Percentiles rank a stretch among this genome's conserved stretches.
Evolutionary conservation across 768 basidiomycete species (phyloP).

Genomic region (Coprinopsis marcescibilis): DNA sequence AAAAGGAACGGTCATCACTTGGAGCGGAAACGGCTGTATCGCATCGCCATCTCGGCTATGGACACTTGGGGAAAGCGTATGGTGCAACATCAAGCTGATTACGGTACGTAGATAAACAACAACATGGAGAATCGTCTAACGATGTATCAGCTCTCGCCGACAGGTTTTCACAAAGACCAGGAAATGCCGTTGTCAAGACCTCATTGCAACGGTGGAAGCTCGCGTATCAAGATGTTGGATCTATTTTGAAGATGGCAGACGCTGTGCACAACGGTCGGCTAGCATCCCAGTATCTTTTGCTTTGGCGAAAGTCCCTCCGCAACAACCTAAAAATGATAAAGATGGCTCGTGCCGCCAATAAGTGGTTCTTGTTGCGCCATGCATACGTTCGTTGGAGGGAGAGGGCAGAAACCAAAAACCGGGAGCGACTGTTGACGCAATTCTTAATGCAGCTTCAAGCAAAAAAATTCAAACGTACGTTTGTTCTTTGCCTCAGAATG

Average conservation of each 20-base stretch:
- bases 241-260: conserved; percentile 1
- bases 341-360: conserved; percentile 49
- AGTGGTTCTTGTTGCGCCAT: conserved; percentile 42
- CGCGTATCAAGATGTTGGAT: not conserved
- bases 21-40: not conserved
- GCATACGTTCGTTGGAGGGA: conserved; percentile 45
- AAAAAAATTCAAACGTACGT: conserved; percentile 20
- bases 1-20: conserved; percentile 12
- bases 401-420: conserved; percentile 36
- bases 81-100: not conserved
- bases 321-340: conserved; percentile 42
- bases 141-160: conserved; percentile 2
- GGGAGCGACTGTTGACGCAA: conserved; percentile 27
- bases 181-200: not conserved
- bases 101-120: not conserved
- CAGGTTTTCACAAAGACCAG: conserved; percentile 3
- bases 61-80: not conserved
- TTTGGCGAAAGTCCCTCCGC: conserved; percentile 54
- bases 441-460: conserved; percentile 38
- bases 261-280: conserved; percentile 6
- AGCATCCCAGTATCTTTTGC: not conserved
- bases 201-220: not conserved
- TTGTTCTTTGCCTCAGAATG: not conserved
- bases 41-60: not conserved
- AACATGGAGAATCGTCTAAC: not conserved